Conservation (phyloP, 352 stramenopile genomes). For the Bremia lactucae region DNA sequence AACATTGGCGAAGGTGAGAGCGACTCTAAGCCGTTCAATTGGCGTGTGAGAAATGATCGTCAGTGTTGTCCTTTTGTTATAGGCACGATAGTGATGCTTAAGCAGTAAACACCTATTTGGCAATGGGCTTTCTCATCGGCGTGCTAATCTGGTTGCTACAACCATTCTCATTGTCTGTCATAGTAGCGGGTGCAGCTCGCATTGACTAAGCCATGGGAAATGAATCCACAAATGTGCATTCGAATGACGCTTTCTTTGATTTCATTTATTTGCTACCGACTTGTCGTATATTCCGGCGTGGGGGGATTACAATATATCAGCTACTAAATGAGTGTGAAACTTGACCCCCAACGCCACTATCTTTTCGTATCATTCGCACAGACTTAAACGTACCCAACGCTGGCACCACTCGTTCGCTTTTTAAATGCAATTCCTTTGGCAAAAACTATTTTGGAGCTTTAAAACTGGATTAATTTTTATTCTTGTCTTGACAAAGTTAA, state of each 20-base stretch:
- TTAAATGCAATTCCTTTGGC: too few relatives aligned
- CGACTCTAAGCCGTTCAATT: slow-evolving; percentile 72
- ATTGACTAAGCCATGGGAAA: slow-evolving; percentile 48
- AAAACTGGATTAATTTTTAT: too few relatives aligned
- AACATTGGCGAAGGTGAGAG: slow-evolving; percentile 51
- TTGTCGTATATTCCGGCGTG: too few relatives aligned
- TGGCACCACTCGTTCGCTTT: slow-evolving; percentile 61
- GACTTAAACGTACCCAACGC: slow-evolving; percentile 48
- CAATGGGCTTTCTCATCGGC: slow-evolving; percentile 85
- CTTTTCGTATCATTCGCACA: slow-evolving; percentile 51
- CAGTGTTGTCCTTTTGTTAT: slow-evolving; percentile 70
- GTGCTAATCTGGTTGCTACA: slow-evolving; percentile 86
- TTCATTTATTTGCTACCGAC: slow-evolving; percentile 83
- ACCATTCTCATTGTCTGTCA: slow-evolving; percentile 75
- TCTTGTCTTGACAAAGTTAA: too few relatives aligned
- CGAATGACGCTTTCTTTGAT: slow-evolving; percentile 62
- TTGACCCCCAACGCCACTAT: slow-evolving; percentile 20
- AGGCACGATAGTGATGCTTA: slow-evolving; percentile 84
- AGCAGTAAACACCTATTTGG: slow-evolving; percentile 80
- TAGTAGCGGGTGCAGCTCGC: slow-evolving; percentile 59
- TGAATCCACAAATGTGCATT: slow-evolving; percentile 53
- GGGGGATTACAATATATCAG: too few relatives aligned
- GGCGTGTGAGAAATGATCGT: slow-evolving; percentile 81
- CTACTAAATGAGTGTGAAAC: too few relatives aligned
- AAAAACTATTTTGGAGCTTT: too few relatives aligned